phyloP scores from a whole-genome alignment of 805 yeast species.

The Barnettozyma salicaria region DNA sequence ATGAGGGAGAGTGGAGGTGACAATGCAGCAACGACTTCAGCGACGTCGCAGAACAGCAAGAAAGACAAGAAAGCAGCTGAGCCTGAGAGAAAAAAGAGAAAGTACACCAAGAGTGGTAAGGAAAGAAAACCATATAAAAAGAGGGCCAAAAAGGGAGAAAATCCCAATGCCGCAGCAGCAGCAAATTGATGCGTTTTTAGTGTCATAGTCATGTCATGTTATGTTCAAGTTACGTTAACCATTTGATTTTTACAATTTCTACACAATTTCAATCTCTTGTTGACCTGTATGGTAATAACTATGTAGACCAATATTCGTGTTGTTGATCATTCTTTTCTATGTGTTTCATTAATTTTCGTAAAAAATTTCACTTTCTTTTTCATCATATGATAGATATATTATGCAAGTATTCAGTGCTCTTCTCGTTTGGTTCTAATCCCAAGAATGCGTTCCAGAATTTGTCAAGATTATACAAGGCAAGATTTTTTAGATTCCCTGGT shows the following conservation, averaged over 20 bases:
- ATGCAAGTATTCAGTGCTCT: constrained; percentile 20
- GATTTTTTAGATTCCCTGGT: constrained; percentile 55
- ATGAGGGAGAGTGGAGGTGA: constrained; percentile 13
- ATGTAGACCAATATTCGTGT: neutral
- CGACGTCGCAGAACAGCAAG: constrained; percentile 1
- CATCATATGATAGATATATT: constrained; percentile 13
- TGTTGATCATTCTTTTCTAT: neutral
- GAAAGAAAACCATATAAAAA: constrained; percentile 30
- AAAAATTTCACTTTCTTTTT: neutral
- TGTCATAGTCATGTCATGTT: no score
- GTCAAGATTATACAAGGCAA: constrained; percentile 42
- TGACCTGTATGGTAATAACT: no score
- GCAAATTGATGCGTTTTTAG: no score
- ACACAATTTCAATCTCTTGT: no score
- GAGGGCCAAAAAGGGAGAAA: constrained; percentile 26
- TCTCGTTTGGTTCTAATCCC: constrained; percentile 40
- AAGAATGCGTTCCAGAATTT: constrained; percentile 70
- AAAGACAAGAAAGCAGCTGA: constrained; percentile 13
- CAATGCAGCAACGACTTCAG: constrained; percentile 17
- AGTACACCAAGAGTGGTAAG: constrained; percentile 28
- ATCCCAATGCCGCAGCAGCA: constrained; percentile 3
- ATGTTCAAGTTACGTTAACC: no score
- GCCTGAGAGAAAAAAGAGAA: constrained; percentile 24
- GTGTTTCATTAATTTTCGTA: neutral
- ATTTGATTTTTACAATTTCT: no score